Evolutionary conservation across 2,329 filamentous ascomycete genomes (phyloP), one percentile per base, ranked within the genome.

Genomic region (Cytospora paraplurivora): DNA sequence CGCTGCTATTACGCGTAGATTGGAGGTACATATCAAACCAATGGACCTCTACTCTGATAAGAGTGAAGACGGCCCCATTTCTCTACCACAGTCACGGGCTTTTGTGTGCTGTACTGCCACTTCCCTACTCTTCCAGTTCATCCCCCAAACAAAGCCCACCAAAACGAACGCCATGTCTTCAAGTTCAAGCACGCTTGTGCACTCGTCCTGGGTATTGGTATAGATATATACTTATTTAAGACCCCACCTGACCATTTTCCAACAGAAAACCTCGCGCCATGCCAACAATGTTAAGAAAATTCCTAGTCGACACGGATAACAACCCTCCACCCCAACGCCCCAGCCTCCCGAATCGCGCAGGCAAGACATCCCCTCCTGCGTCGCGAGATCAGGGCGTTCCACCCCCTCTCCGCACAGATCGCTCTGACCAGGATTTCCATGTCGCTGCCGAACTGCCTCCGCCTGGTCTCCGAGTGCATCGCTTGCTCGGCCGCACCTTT

Each of bases 301-400:
- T 7, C 13, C 13, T 71, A 85, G 59, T 85, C 83, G 32, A 87
- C 81, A 58, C 85, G 77, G 34, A 88, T 82, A n/a, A 92, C 81
- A 33, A 92, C 83, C 68, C 83, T 85, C 79, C 91, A 87, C 2
- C 85, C 87, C 63, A 92, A 72, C 3, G 88, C 90, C 6, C 86
- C 86, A 0, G 89, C 90, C 77, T 94, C 90, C 19, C 91, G 82
- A 51, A 94, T 85, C 49, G 88, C 89, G 74, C 91, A 94, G 4
- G 85, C 84, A 41, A 93, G 74, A 71, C 91, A 94, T 0, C 88
- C 89, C 66, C 89, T 81, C 67, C 85, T 84, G 47, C 82, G 79
- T 58, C 88, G 81, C 66, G 88, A 90, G 67, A 93, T 81, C 19
- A 93, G 72, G 27, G 90, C 90, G 72, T 92, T 89, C 81, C 88